phyloP scores from a whole-genome alignment of 108 stramenopile genomes.

The Seminavis robusta region DNA sequence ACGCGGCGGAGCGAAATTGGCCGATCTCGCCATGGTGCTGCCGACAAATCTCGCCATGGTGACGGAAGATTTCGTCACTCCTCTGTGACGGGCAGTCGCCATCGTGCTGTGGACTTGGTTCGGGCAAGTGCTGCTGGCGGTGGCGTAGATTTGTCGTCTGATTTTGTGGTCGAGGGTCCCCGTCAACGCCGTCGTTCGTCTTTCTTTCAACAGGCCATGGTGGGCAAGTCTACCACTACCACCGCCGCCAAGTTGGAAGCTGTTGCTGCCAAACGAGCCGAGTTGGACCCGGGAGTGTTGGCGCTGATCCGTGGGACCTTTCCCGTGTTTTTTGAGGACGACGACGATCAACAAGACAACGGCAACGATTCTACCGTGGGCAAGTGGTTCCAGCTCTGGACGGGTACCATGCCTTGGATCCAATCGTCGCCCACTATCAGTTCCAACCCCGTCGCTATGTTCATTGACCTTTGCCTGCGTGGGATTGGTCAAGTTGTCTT shows the following conservation, averaged over 20 bases:
- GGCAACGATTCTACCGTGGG: too few relatives aligned
- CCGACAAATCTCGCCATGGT: too few relatives aligned
- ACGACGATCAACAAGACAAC: too few relatives aligned
- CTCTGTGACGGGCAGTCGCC: too few relatives aligned
- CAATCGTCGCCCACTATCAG: too few relatives aligned
- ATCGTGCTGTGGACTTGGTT: too few relatives aligned
- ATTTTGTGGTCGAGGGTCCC: background rate
- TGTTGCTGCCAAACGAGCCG: background rate
- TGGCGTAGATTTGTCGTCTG: background rate
- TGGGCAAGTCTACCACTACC: background rate
- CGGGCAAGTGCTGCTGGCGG: too few relatives aligned
- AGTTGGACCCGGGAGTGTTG: background rate
- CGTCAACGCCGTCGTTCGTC: background rate
- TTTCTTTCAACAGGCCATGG: background rate
- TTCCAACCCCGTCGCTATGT: too few relatives aligned
- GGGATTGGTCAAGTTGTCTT: slow-evolving; percentile 35
- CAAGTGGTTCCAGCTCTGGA: background rate
- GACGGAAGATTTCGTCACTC: too few relatives aligned
- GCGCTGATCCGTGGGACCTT: background rate
- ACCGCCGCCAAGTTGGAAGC: background rate
- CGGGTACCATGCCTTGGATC: background rate
- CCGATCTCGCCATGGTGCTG: background rate
- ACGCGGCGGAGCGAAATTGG: background rate
- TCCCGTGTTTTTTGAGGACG: slow-evolving; percentile 3
- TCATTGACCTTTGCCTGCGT: slow-evolving; percentile 18